A percentile compares a stretch with the other conserved stretches of the same genome.
These are phyloP conservation scores for Teratosphaeria destructans DNA, from an alignment of 2,329 filamentous ascomycete species.

Conservation along the genomic window DNA sequence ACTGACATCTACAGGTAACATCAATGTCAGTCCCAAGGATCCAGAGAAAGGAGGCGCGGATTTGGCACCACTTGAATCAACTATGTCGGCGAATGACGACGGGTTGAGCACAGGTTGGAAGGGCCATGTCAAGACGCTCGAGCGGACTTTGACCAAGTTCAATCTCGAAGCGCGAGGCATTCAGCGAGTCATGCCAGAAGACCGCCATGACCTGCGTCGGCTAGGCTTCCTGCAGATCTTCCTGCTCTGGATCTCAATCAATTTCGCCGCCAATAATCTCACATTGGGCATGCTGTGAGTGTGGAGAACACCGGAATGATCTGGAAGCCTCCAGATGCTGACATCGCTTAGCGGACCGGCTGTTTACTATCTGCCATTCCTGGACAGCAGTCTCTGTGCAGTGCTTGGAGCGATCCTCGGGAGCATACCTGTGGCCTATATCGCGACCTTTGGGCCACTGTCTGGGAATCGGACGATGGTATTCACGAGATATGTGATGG, in stretches of 20 bases:
- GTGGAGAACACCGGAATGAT: not conserved
- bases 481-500: constrained; percentile 51
- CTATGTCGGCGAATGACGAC: not conserved
- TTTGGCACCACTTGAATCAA: not conserved
- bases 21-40: constrained; percentile 4
- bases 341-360: constrained; percentile 34
- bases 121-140: constrained; percentile 20
- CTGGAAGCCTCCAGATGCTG: not conserved
- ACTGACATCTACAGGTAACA: constrained; percentile 27
- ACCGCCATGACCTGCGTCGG: constrained; percentile 43
- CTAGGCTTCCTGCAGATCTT: constrained; percentile 47
- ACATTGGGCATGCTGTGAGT: constrained; percentile 48
- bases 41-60: constrained; percentile 11
- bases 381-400: constrained; percentile 45
- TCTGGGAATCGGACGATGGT: constrained; percentile 51
- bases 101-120: constrained; percentile 1
- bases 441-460: constrained; percentile 51
- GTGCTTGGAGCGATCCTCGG: constrained; percentile 49
- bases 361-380: constrained; percentile 48
- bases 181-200: constrained; percentile 44
- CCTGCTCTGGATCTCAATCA: constrained; percentile 52
- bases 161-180: constrained; percentile 53
- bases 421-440: constrained; percentile 46
- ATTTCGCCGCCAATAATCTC: constrained; percentile 53
- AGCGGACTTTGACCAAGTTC: constrained; percentile 36